phyloP scores from a whole-genome alignment of 306 rosid species.

The Macrotyloma uniflorum region DNA sequence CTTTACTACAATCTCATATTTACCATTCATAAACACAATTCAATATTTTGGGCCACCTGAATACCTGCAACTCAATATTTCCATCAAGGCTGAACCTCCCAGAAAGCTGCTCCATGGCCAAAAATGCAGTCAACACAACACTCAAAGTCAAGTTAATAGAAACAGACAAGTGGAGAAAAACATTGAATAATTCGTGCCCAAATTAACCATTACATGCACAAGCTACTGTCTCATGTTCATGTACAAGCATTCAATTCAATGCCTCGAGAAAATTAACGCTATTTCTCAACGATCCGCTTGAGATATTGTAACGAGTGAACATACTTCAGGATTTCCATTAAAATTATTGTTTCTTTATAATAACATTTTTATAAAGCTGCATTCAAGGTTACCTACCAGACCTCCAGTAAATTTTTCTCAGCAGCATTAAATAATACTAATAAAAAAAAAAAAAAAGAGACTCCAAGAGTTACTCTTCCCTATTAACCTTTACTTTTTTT shows the following conservation, averaged over 20 bases:
- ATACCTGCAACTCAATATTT: slow-evolving; percentile 86
- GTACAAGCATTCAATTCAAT: background rate
- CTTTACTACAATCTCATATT: slow-evolving; percentile 22
- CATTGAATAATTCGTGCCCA: background rate
- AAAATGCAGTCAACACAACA: slow-evolving; percentile 45
- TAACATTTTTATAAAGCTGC: background rate
- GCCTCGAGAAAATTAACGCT: background rate
- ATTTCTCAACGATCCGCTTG: background rate
- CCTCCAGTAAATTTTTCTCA: background rate
- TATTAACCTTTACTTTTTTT: no score
- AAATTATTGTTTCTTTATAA: background rate
- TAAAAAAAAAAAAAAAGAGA: background rate
- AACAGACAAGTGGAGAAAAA: background rate
- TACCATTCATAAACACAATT: slow-evolving; percentile 17
- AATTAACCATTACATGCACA: background rate
- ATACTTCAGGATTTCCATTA: slow-evolving; percentile 8
- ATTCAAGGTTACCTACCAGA: background rate
- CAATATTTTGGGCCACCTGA: slow-evolving; percentile 20
- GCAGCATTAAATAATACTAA: background rate
- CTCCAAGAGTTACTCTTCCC: background rate
- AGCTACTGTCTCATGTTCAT: background rate
- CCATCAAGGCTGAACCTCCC: slow-evolving; percentile 82
- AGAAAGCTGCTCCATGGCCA: slow-evolving; percentile 56
- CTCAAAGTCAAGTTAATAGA: slow-evolving; percentile 34
- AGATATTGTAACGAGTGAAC: slow-evolving; percentile 15